Percentiles rank a stretch among this genome's conserved stretches.
Conservation (phyloP, 2,329 filamentous ascomycete genomes). For the Penicillium polonicum region DNA sequence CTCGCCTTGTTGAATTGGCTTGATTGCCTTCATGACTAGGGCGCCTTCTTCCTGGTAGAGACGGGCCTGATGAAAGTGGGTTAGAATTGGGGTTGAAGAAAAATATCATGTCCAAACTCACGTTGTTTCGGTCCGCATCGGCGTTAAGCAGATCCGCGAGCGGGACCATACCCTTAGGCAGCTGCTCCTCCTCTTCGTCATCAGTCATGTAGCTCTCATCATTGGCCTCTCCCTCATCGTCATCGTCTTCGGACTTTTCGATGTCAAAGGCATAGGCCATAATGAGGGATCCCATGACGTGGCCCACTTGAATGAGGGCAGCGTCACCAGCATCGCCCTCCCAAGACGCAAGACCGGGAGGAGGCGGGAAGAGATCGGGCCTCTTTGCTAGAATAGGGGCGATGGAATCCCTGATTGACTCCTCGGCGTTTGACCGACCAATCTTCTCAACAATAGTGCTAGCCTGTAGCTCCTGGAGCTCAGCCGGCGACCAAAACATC, state of each 20-base stretch:
- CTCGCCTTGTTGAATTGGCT: constrained; percentile 66
- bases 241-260: constrained; percentile 57
- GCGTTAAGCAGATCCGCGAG: constrained; percentile 89
- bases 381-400: constrained; percentile 52
- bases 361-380: constrained; percentile 43
- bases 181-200: constrained; percentile 65
- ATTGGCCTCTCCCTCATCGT: constrained; percentile 54
- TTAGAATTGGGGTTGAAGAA: neutral
- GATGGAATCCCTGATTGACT: constrained; percentile 61
- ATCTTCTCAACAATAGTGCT: constrained; percentile 76
- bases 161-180: constrained; percentile 81
- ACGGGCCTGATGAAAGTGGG: constrained; percentile 46
- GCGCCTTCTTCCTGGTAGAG: constrained; percentile 59
- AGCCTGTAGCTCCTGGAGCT: constrained; percentile 71
- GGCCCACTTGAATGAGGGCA: constrained; percentile 59
- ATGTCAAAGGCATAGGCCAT: constrained; percentile 94
- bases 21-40: constrained; percentile 70
- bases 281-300: constrained; percentile 81
- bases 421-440: constrained; percentile 69
- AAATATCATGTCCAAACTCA: constrained; percentile 37
- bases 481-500: constrained; percentile 79
- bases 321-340: constrained; percentile 43
- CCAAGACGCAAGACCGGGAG: constrained; percentile 41
- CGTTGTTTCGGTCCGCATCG: constrained; percentile 78
- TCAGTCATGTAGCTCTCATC: constrained; percentile 55